A percentile compares a stretch with the other conserved stretches of the same genome.
Evolutionary conservation across 331 rosid genomes (phyloP).

Genomic region (Acacia pycnantha): DNA sequence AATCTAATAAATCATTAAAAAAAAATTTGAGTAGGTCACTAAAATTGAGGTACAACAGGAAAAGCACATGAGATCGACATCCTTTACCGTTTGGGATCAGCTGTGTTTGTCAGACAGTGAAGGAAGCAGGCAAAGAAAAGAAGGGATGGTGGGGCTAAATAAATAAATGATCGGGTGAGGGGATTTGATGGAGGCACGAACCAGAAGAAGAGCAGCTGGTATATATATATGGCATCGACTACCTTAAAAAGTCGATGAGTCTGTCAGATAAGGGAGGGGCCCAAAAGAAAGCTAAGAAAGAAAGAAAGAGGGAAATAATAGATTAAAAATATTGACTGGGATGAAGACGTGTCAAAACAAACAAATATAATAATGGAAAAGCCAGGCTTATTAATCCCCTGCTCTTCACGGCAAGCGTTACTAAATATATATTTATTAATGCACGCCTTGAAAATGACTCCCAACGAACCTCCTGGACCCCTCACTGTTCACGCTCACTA

Average conservation of each 20-base stretch:
- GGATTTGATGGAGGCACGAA: not conserved
- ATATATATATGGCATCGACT: not conserved
- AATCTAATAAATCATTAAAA: too few species aligned
- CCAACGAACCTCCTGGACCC: not conserved
- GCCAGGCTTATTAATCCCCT: not conserved
- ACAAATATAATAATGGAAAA: not conserved
- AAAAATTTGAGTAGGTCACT: too few species aligned
- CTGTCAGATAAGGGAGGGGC: too few species aligned
- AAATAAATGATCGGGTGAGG: not conserved
- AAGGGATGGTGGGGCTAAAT: not conserved
- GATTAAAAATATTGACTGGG: too few species aligned
- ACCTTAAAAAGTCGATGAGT: not conserved
- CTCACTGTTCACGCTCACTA: not conserved
- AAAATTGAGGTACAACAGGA: too few species aligned
- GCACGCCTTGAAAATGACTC: slow-evolving; percentile 23
- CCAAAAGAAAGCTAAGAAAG: too few species aligned
- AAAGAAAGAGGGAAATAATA: too few species aligned
- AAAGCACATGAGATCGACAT: too few species aligned
- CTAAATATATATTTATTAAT: not conserved
- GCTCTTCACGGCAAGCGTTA: too few species aligned
- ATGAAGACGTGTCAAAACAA: too few species aligned
- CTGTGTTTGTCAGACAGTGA: not conserved
- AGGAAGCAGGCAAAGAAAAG: not conserved
- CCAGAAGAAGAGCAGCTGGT: not conserved
- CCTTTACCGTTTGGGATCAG: not conserved